Evolutionary conservation across 2,329 filamentous ascomycete species (phyloP), one percentile per base, ranked within the genome.

Genomic region (Neopestalotiopsis sp.): DNA sequence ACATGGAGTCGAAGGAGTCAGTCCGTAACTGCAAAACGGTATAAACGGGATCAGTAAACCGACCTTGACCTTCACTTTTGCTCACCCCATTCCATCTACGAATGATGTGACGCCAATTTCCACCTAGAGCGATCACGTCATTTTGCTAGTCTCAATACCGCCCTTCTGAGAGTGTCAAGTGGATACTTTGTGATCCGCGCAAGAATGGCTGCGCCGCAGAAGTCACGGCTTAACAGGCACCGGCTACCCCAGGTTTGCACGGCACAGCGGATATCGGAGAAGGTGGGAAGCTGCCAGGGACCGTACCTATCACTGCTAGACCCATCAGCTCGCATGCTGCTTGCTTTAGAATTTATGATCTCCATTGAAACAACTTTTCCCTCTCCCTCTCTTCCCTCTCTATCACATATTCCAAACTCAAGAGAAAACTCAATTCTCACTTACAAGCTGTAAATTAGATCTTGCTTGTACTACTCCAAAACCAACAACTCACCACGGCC

Each of bases 201-300:
- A 12, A 4, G 30, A n/a, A 38, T n/a, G 4, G 42, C 42, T 5
- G 17, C 42, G 12, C 5, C 12, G 17, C 42, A 3, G 12, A 20
- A 61, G 30, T 62, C 13, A n/a, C 32, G 32, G 4, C 59, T 20
- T 62, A 62, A 40, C 59, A n/a, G 13, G 10, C n/a, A 14, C 14
- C 59, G 30, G 32, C 45, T 40, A 38, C 59, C 59, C 59, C 59
- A 62, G 59, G 32, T 62, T 62, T 62, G 32, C 28, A 34, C 59
- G 32, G 30, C 30, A 38, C 28, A 62, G 28, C 59, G 59, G 59
- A 40, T 62, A 62, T 62, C 59, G 59, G 59, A 62, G 59, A n/a
- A n/a, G 24, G 57, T 34, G 59, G 59, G 59, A 38, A 38, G 59
- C 59, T 62, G 59, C n/a, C 59, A 62, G 59, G 59, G 24, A 30